phyloP scores from a whole-genome alignment of 2,329 filamentous ascomycete species.

The Metarhizium sp. region DNA sequence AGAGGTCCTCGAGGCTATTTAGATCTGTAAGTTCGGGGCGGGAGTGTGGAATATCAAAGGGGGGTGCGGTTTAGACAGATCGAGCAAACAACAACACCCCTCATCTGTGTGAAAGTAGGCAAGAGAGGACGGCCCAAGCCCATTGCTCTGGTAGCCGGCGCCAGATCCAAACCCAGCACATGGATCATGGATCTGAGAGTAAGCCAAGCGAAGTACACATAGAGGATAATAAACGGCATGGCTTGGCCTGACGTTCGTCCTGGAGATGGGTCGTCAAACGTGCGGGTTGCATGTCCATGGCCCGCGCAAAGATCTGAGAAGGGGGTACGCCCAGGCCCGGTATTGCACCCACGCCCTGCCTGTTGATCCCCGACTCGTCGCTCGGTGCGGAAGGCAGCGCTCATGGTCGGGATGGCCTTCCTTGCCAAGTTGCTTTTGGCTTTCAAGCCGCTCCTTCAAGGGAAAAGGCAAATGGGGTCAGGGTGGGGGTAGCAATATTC shows the following conservation, averaged over 20 bases:
- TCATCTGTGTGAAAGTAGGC: constrained; percentile 14
- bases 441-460: not conserved
- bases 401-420: not conserved
- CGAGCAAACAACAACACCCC: constrained; percentile 20
- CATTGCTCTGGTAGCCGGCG: constrained; percentile 16
- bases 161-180: constrained; percentile 21
- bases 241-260: not conserved
- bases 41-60: not conserved
- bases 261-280: constrained; percentile 17
- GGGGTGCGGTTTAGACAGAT: constrained; percentile 18
- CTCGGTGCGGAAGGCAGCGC: not conserved
- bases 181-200: constrained; percentile 25
- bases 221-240: constrained; percentile 5
- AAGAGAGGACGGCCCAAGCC: constrained; percentile 25
- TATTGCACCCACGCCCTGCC: not conserved
- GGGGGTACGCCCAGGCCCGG: not conserved
- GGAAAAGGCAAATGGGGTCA: not conserved
- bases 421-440: not conserved
- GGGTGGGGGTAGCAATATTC: not conserved
- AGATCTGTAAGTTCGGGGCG: constrained; percentile 14
- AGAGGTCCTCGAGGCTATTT: constrained; percentile 14
- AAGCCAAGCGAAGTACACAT: constrained; percentile 22
- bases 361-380: not conserved
- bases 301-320: constrained; percentile 15
- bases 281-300: constrained; percentile 22